These are phyloP conservation scores for Podospora pseudoanserina DNA, from an alignment of 495 filamentous ascomycete genomes.

Conservation along the genomic window DNA sequence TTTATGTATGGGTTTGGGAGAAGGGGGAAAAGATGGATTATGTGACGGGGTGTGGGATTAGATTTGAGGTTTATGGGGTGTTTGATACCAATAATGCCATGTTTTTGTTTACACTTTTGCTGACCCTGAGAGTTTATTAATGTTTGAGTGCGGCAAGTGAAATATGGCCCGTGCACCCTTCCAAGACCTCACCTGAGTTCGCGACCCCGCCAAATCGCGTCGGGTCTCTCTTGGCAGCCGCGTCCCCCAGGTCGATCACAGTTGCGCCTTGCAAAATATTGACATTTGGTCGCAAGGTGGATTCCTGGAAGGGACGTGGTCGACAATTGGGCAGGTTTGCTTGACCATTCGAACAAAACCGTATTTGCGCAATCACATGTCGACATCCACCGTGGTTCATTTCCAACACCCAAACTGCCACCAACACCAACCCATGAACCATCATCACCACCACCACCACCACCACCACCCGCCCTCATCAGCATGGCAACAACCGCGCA, in stretches of 20 bases:
- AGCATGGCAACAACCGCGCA: background rate
- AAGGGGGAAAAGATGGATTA: background rate
- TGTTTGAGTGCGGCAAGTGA: background rate
- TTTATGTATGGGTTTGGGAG: background rate
- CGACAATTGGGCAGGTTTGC: background rate
- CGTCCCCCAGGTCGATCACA: slow-evolving; percentile 3
- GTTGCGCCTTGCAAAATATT: background rate
- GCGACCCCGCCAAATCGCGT: slow-evolving; percentile 14
- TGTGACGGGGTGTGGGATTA: background rate
- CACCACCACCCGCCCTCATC: background rate
- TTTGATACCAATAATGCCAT: background rate
- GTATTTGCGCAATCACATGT: background rate
- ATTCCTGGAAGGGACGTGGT: background rate
- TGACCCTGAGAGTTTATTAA: background rate
- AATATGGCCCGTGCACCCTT: background rate
- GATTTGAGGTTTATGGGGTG: background rate
- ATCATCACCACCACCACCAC: background rate
- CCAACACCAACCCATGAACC: background rate
- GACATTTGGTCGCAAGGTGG: background rate
- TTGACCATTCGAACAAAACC: too few species aligned
- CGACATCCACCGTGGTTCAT: background rate
- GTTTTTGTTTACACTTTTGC: background rate
- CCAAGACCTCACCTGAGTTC: slow-evolving; percentile 12
- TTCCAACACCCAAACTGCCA: background rate
- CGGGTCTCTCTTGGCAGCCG: slow-evolving; percentile 11